These are phyloP conservation scores for Penicillium egyptiacum DNA, from an alignment of 495 filamentous ascomycete genomes.

Conservation along the genomic window DNA sequence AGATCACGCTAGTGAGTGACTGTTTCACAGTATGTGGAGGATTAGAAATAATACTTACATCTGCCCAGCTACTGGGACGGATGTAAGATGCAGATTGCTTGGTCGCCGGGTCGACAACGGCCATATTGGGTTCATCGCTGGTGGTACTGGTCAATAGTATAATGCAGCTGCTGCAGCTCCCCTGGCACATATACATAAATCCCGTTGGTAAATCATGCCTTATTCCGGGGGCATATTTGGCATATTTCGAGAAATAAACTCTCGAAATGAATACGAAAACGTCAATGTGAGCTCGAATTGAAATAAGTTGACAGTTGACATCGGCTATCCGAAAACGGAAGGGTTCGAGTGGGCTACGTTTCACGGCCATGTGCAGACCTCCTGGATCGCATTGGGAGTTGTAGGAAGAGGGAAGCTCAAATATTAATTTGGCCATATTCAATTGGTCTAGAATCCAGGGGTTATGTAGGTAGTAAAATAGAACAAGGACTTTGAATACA, in stretches of 20 bases:
- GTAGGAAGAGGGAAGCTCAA: neutral
- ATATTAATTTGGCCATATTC: neutral
- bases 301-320: neutral
- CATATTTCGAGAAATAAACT: neutral
- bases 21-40: neutral
- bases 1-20: neutral
- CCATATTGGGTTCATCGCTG: constrained; percentile 11
- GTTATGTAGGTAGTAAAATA: neutral
- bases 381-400: neutral
- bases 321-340: constrained; percentile 2
- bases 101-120: constrained; percentile 9
- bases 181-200: constrained; percentile 6
- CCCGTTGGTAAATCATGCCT: constrained; percentile 2
- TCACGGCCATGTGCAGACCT: neutral
- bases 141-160: constrained; percentile 7
- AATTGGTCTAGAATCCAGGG: neutral
- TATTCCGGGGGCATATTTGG: neutral
- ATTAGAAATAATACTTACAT: constrained; percentile 9
- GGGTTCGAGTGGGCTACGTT: neutral
- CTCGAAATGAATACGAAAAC: neutral
- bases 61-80: constrained; percentile 13
- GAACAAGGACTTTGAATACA: neutral
- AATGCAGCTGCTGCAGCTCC: constrained; percentile 14
- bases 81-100: constrained; percentile 3
- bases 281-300: constrained; percentile 3